Conservation (phyloP, 495 filamentous ascomycete genomes). For the Penicillium cinerascens region DNA sequence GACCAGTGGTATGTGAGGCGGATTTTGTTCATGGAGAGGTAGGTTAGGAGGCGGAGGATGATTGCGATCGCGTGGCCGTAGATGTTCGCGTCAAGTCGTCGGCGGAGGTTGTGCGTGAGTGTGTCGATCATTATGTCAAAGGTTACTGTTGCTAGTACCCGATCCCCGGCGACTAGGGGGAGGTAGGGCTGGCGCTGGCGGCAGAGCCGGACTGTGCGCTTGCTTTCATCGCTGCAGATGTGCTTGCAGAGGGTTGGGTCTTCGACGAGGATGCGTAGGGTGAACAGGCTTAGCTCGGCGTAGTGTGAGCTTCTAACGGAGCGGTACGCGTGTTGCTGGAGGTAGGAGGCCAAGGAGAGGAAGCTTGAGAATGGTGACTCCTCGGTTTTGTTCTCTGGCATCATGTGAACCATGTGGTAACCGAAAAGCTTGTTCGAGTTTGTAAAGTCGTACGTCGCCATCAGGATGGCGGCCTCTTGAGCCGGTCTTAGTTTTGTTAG, state of each 20-base stretch:
- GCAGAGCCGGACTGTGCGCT: slow-evolving; percentile 74
- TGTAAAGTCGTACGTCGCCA: slow-evolving; percentile 89
- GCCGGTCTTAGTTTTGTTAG: slow-evolving; percentile 59
- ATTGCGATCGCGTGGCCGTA: slow-evolving; percentile 72
- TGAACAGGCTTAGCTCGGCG: slow-evolving; percentile 75
- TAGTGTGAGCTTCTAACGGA: slow-evolving; percentile 75
- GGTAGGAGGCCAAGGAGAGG: slow-evolving; percentile 85
- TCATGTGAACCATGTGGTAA: slow-evolving; percentile 68
- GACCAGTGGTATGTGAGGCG: slow-evolving; percentile 89
- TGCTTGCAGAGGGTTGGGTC: slow-evolving; percentile 80
- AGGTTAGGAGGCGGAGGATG: slow-evolving; percentile 74
- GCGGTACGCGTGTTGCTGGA: slow-evolving; percentile 88
- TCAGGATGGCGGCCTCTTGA: slow-evolving; percentile 69
- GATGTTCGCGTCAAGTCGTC: slow-evolving; percentile 76
- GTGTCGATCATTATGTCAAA: slow-evolving; percentile 85
- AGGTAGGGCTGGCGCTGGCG: slow-evolving; percentile 86
- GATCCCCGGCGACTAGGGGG: slow-evolving; percentile 67
- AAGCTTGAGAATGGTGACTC: slow-evolving; percentile 78
- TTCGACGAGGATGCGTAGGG: slow-evolving; percentile 82
- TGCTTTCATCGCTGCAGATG: slow-evolving; percentile 78
- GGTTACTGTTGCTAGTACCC: slow-evolving; percentile 67
- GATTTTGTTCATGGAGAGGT: slow-evolving; percentile 74
- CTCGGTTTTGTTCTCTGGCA: slow-evolving; percentile 58
- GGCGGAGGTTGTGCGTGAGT: slow-evolving; percentile 89
- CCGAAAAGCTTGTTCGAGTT: slow-evolving; percentile 96